Percentiles rank a stretch among this genome's conserved stretches.
These are phyloP conservation scores for Cladosporium sp. DNA, from an alignment of 2,329 filamentous ascomycete species.

Conservation along the genomic window DNA sequence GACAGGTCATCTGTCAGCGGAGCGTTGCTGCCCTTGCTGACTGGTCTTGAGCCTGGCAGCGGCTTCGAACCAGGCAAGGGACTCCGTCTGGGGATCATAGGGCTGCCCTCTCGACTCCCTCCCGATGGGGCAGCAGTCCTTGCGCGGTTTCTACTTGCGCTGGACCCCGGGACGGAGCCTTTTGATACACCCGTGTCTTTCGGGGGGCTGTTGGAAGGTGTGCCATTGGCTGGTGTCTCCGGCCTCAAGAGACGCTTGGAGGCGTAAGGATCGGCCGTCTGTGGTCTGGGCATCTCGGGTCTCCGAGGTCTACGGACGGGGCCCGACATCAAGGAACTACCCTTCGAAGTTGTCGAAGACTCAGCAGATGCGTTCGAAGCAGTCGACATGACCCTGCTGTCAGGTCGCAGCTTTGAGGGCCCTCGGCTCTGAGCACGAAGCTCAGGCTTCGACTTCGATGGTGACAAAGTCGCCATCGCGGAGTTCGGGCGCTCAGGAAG, in stretches of 20 bases:
- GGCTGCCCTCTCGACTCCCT: conserved; percentile 28
- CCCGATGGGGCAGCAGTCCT: conserved; percentile 16
- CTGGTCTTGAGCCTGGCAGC: conserved; percentile 22
- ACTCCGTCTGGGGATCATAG: conserved; percentile 22
- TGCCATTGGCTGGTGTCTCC: conserved; percentile 41
- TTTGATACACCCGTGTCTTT: conserved; percentile 28
- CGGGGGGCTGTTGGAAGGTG: conserved; percentile 40
- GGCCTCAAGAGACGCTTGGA: conserved; percentile 32
- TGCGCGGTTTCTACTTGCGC: conserved; percentile 23
- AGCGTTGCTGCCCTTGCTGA: conserved; percentile 28
- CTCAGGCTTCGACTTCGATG: conserved; percentile 35
- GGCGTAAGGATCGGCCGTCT: conserved; percentile 51
- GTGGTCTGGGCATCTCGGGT: conserved; percentile 44
- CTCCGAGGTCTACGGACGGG: conserved; percentile 50
- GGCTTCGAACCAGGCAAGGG: conserved; percentile 16
- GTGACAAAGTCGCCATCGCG: conserved; percentile 49
- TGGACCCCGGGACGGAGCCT: conserved; percentile 22
- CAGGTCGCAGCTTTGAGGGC: conserved; percentile 23
- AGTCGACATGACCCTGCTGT: conserved; percentile 24
- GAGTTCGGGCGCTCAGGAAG: conserved; percentile 51
- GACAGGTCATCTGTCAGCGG: conserved; percentile 18
- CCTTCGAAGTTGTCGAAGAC: conserved; percentile 29
- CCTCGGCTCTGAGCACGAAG: conserved; percentile 20
- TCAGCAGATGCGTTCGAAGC: conserved; percentile 26
- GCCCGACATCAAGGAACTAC: conserved; percentile 49